Evolutionary conservation across 78 protist genomes (phyloP).

Genomic region (Dictyostelium citrinum): DNA sequence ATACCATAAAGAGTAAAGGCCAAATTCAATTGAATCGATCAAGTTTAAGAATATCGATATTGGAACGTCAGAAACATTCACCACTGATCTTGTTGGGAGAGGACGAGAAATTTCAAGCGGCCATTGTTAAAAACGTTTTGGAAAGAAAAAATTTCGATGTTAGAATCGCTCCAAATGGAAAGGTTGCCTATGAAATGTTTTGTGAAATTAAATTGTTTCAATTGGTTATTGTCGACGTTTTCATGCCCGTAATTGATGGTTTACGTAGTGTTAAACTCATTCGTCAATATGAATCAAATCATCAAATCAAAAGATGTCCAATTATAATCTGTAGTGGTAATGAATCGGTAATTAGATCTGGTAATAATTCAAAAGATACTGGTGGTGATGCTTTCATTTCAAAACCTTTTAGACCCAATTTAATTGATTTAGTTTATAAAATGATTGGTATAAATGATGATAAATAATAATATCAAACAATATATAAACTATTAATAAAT

Average conservation of each 20-base stretch:
- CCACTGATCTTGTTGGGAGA: conserved; percentile 75
- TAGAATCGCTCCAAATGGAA: conserved; percentile 57
- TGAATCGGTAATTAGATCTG: conserved; percentile 5
- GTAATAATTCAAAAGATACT: not conserved
- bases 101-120: conserved; percentile 68
- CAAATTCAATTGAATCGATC: conserved; percentile 15
- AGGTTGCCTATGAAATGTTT: conserved; percentile 69
- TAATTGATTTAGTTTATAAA: conserved; percentile 38
- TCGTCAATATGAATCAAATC: conserved; percentile 48
- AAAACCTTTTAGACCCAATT: conserved; percentile 47
- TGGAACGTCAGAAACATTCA: conserved; percentile 30
- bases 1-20: not conserved
- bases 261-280: conserved; percentile 45
- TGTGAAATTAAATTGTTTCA: conserved; percentile 51
- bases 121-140: conserved; percentile 59
- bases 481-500: too few relatives aligned
- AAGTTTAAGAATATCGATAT: not conserved
- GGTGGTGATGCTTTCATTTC: conserved; percentile 53
- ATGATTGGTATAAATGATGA: not conserved
- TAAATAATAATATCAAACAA: too few relatives aligned
- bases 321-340: conserved; percentile 74
- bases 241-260: conserved; percentile 72
- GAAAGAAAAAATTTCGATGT: conserved; percentile 77
- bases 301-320: conserved; percentile 55
- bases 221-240: conserved; percentile 64